These are phyloP conservation scores for Leucocoprinus leucothites DNA, from an alignment of 768 basidiomycete species.

Conservation along the genomic window DNA sequence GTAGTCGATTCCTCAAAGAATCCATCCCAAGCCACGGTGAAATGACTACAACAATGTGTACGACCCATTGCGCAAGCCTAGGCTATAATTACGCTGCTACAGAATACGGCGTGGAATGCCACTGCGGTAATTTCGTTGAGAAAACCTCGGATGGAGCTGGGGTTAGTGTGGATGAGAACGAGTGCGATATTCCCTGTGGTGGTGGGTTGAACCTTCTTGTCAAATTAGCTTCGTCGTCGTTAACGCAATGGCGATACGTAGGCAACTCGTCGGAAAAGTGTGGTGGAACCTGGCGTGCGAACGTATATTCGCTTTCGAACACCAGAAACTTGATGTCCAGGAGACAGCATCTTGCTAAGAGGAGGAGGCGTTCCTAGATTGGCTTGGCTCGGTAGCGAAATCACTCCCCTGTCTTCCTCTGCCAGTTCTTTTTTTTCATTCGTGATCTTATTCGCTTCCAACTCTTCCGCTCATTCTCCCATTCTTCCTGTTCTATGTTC, in stretches of 20 bases:
- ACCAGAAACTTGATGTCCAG: constrained; percentile 1
- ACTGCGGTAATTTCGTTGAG: constrained; percentile 25
- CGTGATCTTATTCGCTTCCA: not conserved
- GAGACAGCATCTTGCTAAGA: constrained; percentile 4
- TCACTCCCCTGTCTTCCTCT: not conserved
- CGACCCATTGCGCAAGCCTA: constrained; percentile 21
- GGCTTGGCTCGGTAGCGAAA: constrained; percentile 18
- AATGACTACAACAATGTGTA: constrained; percentile 31
- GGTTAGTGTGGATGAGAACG: constrained; percentile 13
- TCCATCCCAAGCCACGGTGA: constrained; percentile 15
- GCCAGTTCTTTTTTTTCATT: not conserved
- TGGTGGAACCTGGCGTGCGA: constrained; percentile 31
- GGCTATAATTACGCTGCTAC: constrained; percentile 32
- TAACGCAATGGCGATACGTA: constrained; percentile 4
- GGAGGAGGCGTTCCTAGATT: not conserved
- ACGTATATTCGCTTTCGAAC: constrained; percentile 18
- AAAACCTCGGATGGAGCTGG: constrained; percentile 21
- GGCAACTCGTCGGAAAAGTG: constrained; percentile 31
- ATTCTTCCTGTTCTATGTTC: too few relatives aligned
- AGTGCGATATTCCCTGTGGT: constrained; percentile 29
- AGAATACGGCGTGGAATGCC: constrained; percentile 32
- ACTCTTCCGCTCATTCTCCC: too few relatives aligned
- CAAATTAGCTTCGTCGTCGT: not conserved
- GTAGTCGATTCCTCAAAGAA: constrained; percentile 27
- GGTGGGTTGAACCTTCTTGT: constrained; percentile 22